phyloP scores from a whole-genome alignment of 2,329 filamentous ascomycete species.

The Xylaria digitata region DNA sequence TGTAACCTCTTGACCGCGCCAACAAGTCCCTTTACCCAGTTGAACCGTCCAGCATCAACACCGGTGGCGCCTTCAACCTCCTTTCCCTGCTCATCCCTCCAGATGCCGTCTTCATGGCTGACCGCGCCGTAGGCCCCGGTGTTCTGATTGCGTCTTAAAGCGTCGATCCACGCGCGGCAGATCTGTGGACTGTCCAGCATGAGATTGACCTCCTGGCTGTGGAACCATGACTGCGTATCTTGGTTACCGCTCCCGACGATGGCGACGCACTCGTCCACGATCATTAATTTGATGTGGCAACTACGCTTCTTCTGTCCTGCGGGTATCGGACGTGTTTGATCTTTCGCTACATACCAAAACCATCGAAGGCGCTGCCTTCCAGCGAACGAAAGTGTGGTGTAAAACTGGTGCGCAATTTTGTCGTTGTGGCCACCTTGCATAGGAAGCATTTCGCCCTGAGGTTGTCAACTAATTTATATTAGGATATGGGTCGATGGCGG shows the following conservation, averaged over 20 bases:
- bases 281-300: slow-evolving; percentile 83
- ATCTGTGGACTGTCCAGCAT: slow-evolving; percentile 74
- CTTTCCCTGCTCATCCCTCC: slow-evolving; percentile 65
- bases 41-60: slow-evolving; percentile 61
- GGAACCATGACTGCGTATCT: slow-evolving; percentile 83
- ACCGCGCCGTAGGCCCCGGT: slow-evolving; percentile 69
- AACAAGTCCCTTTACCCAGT: slow-evolving; percentile 45
- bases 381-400: slow-evolving; percentile 62
- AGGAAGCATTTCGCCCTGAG: slow-evolving; percentile 77
- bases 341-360: slow-evolving; percentile 79
- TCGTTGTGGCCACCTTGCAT: slow-evolving; percentile 82
- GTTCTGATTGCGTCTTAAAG: slow-evolving; percentile 73
- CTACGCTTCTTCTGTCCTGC: slow-evolving; percentile 73
- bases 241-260: slow-evolving; percentile 83
- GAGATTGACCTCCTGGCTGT: slow-evolving; percentile 81
- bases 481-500: not conserved
- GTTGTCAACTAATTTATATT: not conserved
- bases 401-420: slow-evolving; percentile 71
- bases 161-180: slow-evolving; percentile 72
- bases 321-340: slow-evolving; percentile 75
- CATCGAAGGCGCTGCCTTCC: slow-evolving; percentile 66
- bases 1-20: slow-evolving; percentile 47
- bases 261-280: slow-evolving; percentile 74
- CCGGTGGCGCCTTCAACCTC: slow-evolving; percentile 59
- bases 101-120: slow-evolving; percentile 67